A percentile compares a stretch with the other conserved stretches of the same genome.
These are phyloP conservation scores for Umbelopsis sp. DNA, from an alignment of 192 early-diverging fungal species.

Conservation along the genomic window DNA sequence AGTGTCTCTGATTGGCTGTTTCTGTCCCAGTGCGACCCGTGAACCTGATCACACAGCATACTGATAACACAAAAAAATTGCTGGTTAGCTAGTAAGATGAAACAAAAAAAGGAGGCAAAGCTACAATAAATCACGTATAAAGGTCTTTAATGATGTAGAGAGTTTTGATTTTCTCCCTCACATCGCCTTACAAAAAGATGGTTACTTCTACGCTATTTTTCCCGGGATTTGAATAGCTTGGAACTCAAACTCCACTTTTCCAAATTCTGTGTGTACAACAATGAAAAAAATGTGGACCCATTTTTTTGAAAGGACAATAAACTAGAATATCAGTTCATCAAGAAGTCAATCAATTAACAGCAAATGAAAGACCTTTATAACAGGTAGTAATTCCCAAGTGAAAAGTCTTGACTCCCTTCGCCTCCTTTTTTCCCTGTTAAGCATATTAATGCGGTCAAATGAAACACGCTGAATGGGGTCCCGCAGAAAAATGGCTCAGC, in stretches of 20 bases:
- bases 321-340: background rate
- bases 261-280: background rate
- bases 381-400: background rate
- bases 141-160: too few relatives aligned
- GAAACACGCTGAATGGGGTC: background rate
- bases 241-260: background rate
- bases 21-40: background rate
- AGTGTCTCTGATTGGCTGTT: background rate
- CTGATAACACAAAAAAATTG: too few relatives aligned
- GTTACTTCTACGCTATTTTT: background rate
- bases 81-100: too few relatives aligned
- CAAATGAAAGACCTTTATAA: too few relatives aligned
- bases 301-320: background rate
- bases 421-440: background rate
- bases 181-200: background rate
- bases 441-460: background rate
- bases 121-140: too few relatives aligned
- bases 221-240: background rate
- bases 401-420: background rate
- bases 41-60: too few relatives aligned
- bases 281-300: background rate
- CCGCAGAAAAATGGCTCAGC: background rate
- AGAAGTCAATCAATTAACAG: too few relatives aligned
- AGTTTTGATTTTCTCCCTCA: too few relatives aligned
- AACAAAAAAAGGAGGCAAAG: too few relatives aligned